Evolutionary conservation across 306 rosid species (phyloP), one percentile per base, ranked within the genome.

Genomic region (Cotoneaster glaucophyllus): DNA sequence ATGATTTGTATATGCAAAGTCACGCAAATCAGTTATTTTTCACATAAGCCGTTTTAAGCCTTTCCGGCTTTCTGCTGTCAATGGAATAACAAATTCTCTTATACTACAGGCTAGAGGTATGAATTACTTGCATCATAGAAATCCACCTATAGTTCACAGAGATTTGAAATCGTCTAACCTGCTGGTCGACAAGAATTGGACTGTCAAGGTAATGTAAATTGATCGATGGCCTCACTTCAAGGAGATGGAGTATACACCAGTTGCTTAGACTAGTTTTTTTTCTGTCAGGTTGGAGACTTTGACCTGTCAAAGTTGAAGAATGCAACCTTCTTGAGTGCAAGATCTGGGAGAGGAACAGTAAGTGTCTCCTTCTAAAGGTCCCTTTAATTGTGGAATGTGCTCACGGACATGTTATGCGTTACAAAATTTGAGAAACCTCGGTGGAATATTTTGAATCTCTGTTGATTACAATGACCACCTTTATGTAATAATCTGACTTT

Each of bases 141-240:
- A 87, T 82, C 97, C 97, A 10, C 96, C 97, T 45, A 90, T 90
- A 67, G 90, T 90, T 48, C 96, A 93, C 70, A 84, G 97, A 78
- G 97, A 90, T 76, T 83, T 93, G 12, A 93, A 93, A 76, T 88
- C 96, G 32, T 90, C 96, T 53, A 90, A 90, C 81, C 85, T 93
- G 70, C 91, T 90, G 41, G 93, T 93, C 24, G 88, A 88, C 79
- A 90, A 73, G 85, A 93, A 90, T 77, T 90, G 93, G 97, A 87
- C 84, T 67, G 96, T 93, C 32, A 93, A 93, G 93, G 96, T 87
- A 78, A 82, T 69, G 12, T 56, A 52, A 69, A 24, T 75, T 58
- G 44, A 74, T 45, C 61, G 26, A 58, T 48, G 53, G 41, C 59
- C 41, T 37, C 44, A 70, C 70, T 39, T 69, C 37, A 17, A 48